Percentiles rank a stretch among this genome's conserved stretches.
Evolutionary conservation across 306 rosid species (phyloP).

Genomic region (Ormosia emarginata): DNA sequence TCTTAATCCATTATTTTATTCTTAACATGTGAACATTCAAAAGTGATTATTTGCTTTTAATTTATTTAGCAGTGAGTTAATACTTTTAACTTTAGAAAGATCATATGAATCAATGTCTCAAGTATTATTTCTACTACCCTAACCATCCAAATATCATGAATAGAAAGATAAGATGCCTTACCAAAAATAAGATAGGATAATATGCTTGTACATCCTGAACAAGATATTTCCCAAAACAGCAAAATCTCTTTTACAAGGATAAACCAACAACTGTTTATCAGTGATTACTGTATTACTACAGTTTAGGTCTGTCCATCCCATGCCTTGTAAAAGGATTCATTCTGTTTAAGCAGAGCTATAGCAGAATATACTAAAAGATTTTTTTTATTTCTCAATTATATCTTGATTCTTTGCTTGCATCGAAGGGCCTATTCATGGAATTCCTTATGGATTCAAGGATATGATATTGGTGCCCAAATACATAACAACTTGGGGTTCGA

Average conservation of each 20-base stretch:
- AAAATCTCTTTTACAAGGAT: background rate
- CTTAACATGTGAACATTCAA: background rate
- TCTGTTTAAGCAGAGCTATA: background rate
- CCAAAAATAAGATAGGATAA: background rate
- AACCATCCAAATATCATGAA: background rate
- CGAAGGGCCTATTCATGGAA: slow-evolving; percentile 80
- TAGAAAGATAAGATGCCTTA: too few species aligned
- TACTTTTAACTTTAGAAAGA: background rate
- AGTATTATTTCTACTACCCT: background rate
- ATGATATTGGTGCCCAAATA: slow-evolving; percentile 72
- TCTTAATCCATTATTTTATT: too few species aligned
- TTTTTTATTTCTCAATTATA: background rate
- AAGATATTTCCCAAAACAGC: background rate
- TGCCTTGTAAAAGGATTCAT: background rate
- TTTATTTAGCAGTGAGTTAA: too few species aligned
- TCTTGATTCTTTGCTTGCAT: background rate
- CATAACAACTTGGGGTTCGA: slow-evolving; percentile 82
- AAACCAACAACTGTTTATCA: too few species aligned
- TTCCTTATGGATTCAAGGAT: slow-evolving; percentile 88
- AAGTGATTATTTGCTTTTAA: background rate
- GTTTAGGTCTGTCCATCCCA: background rate
- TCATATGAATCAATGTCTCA: background rate
- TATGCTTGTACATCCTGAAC: background rate
- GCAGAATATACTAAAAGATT: background rate
- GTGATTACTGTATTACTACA: background rate